Evolutionary conservation across 2,329 filamentous ascomycete genomes (phyloP), one percentile per base, ranked within the genome.

Genomic region (Dactylellina parvicollis): DNA sequence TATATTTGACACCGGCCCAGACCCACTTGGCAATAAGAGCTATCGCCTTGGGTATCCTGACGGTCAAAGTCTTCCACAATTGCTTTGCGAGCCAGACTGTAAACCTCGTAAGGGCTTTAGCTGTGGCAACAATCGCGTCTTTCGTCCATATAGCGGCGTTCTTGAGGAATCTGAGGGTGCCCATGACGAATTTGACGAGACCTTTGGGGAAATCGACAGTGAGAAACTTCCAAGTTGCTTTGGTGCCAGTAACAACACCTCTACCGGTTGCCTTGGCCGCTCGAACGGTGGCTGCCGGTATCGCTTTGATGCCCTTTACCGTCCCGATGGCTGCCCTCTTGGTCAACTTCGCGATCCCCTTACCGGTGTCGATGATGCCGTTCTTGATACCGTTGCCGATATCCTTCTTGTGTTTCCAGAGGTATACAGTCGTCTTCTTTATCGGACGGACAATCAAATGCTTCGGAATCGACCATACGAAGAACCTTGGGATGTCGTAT

Each of bases 11-110:
- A 4, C 52, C 60, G 8, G 14, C 12, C 44, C 80, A 82, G 76
- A 83, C 78, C 77, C 81, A 82, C 75, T 79, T 81, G 77, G 82
- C 77, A 52, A 83, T 78, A 75, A 82, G 80, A 46, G 77, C 76
- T 56, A 83, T 73, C 28, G 81, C 82, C 46, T 76, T 66, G 3
- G 76, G 76, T 69, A 78, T 77, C 9, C 57, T 75, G 66, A 67
- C 59, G 4, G 54, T 72, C 4, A 70, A 42, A 24, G 50, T 30
- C 16, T 44, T 65, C 72, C 64, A 66, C 18, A 49, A 18, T 24
- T 59, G 34, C 26, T 65, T 75, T 1, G 26, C 54, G 10, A 72
- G 4, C 59, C 59, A 75, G 20, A 75, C 46, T 1, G 40, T 49
- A 24, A 65, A 46, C 5, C 36, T 55, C 16, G 60, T 61, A n/a